phyloP scores from a whole-genome alignment of 805 yeast species.

The Suhomyces sp. region DNA sequence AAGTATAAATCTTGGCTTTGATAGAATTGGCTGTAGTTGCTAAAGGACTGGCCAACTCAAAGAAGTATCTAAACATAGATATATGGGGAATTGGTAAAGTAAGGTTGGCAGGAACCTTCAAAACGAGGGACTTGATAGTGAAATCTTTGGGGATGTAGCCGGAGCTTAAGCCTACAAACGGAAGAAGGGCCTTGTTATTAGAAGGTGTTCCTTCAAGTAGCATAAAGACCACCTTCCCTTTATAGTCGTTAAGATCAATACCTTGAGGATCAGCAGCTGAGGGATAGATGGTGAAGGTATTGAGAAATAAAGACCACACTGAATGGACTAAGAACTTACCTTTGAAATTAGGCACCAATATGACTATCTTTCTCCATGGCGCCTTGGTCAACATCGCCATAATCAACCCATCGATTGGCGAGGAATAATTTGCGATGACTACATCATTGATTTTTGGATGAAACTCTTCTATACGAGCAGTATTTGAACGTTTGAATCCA shows the following conservation, averaged over 20 bases:
- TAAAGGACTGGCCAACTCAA: conserved; percentile 21
- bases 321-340: conserved; percentile 31
- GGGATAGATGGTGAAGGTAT: conserved; percentile 15
- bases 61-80: conserved; percentile 19
- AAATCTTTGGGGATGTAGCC: conserved; percentile 2
- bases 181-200: conserved; percentile 73
- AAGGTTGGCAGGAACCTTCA: conserved; percentile 37
- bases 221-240: conserved; percentile 49
- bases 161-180: conserved; percentile 36
- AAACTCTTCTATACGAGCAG: conserved; percentile 23
- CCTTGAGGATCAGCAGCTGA: conserved; percentile 9
- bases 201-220: conserved; percentile 84
- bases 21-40: conserved; percentile 17
- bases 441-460: conserved; percentile 47
- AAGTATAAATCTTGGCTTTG: conserved; percentile 27
- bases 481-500: conserved; percentile 47
- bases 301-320: conserved; percentile 25
- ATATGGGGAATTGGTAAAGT: conserved; percentile 37
- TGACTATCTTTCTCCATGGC: conserved; percentile 21
- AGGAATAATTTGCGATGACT: conserved; percentile 53
- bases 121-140: conserved; percentile 33
- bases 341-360: conserved; percentile 39
- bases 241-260: conserved; percentile 21
- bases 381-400: conserved; percentile 18
- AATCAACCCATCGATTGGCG: conserved; percentile 57